Base-by-base conservation (phyloP, 2,329 filamentous ascomycete genomes). In the Exserohilum rostratum region DNA sequence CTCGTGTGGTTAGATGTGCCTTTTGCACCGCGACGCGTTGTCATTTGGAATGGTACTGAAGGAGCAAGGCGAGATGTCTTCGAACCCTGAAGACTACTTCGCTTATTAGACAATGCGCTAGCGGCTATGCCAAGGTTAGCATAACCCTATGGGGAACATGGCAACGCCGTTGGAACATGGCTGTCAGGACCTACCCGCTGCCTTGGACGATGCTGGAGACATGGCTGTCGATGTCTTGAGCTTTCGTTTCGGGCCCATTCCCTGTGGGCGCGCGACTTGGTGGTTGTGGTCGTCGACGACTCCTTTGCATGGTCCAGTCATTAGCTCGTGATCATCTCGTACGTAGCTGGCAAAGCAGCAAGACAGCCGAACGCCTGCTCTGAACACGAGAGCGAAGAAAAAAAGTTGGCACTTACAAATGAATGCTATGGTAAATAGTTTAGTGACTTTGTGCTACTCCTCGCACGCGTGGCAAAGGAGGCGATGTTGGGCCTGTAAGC, bases 41-140 rank as follows among this genome's bases (percentile, higher is more conserved):
- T 80, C 79, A 82, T 82, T 68, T 80, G 78, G 65, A 80, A 71
- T 48, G 78, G 77, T 69, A 76, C 73, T 55, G 78, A 78, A 60
- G 78, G 78, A 68, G 77, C 75, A 59, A 80, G 77, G 62, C 77
- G 70, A 61, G 73, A 73, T 58, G 69, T 62, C 62, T 66, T 74
- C 53, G 57, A 63, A 62, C 65, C 65, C 55, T 65, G 68, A 61
- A 62, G 55, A 68, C 58, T 67, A 66, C 61, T 69, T 75, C 69
- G 73, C 71, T 73, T 76, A 71, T 64, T 75, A 68, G 62, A 50
- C 37, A 55, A 54, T 55, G 66, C 61, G 64, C 71, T 72, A 70
- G 60, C 64, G 60, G 63, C 68, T 66, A 61, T 70, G 72, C 69
- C 71, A 74, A 74, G 69, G 60, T 70, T 71, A 72, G 67, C 68